Conservation (phyloP, 2,329 filamentous ascomycete genomes). For the Sporothrix luriei region DNA sequence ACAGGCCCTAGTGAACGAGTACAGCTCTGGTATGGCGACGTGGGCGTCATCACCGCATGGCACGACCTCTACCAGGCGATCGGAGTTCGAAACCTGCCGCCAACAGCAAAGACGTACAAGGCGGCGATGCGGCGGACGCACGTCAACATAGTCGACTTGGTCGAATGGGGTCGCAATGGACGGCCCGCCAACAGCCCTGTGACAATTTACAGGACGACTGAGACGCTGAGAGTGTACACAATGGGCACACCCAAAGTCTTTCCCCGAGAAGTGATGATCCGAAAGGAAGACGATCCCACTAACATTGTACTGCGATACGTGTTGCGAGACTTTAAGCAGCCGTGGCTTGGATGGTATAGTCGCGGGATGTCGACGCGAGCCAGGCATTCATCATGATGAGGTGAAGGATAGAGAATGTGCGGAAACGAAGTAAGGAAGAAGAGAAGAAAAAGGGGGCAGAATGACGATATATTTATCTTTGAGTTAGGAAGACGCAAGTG, state of each 20-base stretch:
- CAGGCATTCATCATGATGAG: neutral
- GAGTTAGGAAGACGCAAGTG: neutral
- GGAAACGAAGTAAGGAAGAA: too few relatives aligned
- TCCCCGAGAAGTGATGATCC: neutral
- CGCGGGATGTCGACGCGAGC: neutral
- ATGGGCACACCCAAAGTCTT: neutral
- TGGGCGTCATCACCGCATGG: constrained; percentile 23
- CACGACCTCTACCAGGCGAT: constrained; percentile 27
- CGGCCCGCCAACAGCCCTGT: neutral
- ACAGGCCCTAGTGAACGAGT: constrained; percentile 24
- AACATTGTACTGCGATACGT: constrained; percentile 30
- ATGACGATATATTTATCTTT: neutral
- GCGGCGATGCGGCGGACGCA: constrained; percentile 14
- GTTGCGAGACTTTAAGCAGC: neutral
- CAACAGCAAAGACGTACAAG: neutral
- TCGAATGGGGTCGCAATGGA: constrained; percentile 27
- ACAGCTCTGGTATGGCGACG: constrained; percentile 25
- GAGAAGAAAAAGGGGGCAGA: neutral
- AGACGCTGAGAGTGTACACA: neutral
- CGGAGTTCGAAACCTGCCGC: neutral
- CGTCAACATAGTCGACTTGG: constrained; percentile 32
- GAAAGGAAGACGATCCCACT: neutral
- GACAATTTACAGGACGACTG: neutral
- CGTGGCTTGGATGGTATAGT: neutral
- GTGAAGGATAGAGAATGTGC: neutral